Conservation (phyloP, 2,329 filamentous ascomycete genomes). For the Claviceps citrina region DNA sequence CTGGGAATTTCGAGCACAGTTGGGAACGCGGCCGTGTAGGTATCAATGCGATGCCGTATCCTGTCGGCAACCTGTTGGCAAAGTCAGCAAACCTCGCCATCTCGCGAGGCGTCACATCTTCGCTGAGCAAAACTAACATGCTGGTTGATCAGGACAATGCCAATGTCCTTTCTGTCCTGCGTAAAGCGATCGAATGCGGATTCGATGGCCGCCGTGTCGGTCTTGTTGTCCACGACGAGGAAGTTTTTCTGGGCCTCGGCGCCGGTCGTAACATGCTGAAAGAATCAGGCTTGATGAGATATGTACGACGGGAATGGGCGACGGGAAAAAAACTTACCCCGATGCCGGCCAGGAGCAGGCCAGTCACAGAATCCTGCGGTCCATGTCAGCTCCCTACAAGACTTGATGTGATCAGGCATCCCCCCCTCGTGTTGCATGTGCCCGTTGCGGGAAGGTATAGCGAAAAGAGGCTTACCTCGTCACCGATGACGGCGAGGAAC, state of each 20-base stretch:
- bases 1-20: constrained; percentile 90
- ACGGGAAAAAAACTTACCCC: constrained; percentile 41
- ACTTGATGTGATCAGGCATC: neutral
- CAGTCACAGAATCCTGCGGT: constrained; percentile 91
- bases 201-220: constrained; percentile 76
- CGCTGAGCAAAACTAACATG: constrained; percentile 45
- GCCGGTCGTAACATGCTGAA: constrained; percentile 73
- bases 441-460: neutral
- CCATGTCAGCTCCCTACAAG: constrained; percentile 17
- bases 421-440: neutral
- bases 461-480: constrained; percentile 51
- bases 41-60: constrained; percentile 82
- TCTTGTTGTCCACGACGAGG: constrained; percentile 89
- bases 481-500: constrained; percentile 93
- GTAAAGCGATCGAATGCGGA: constrained; percentile 82
- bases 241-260: constrained; percentile 95
- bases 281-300: neutral
- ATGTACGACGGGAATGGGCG: no score
- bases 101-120: neutral
- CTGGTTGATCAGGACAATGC: constrained; percentile 92
- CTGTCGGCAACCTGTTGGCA: constrained; percentile 65
- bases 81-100: constrained; percentile 2
- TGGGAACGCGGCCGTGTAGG: constrained; percentile 90
- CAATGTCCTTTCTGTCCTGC: constrained; percentile 83
- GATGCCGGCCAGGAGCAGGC: constrained; percentile 84